phyloP scores from a whole-genome alignment of 2,329 filamentous ascomycete genomes.

The Colletotrichum orbiculare region DNA sequence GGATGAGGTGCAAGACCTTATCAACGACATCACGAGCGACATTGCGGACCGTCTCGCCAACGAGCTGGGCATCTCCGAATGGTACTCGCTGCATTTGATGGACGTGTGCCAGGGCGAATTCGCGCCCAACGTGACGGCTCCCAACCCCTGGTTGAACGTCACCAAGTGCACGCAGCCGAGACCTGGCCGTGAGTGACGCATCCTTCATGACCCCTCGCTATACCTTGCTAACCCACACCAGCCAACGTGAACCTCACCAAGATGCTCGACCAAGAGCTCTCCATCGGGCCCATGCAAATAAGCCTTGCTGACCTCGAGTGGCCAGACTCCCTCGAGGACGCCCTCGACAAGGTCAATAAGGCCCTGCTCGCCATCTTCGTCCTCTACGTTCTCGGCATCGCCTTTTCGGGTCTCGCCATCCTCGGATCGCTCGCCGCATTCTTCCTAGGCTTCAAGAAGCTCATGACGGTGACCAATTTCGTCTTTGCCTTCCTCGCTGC shows the following conservation, averaged over 20 bases:
- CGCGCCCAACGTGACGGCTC: conserved; percentile 54
- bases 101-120: conserved; percentile 59
- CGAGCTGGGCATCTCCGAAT: conserved; percentile 59
- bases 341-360: conserved; percentile 61
- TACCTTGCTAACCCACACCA: conserved; percentile 34
- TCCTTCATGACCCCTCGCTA: not conserved
- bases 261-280: conserved; percentile 58
- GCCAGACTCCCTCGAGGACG: conserved; percentile 55
- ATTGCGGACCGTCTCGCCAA: conserved; percentile 53
- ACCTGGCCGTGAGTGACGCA: conserved; percentile 49
- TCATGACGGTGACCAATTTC: conserved; percentile 49
- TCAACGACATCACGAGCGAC: conserved; percentile 54
- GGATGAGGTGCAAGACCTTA: conserved; percentile 44
- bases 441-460: conserved; percentile 43
- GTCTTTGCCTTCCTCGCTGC: conserved; percentile 49
- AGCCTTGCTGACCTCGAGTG: conserved; percentile 58
- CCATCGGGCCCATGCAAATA: conserved; percentile 56
- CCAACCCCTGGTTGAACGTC: conserved; percentile 52
- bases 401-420: conserved; percentile 56
- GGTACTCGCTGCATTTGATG: conserved; percentile 64
- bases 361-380: conserved; percentile 61
- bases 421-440: conserved; percentile 51
- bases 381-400: conserved; percentile 58
- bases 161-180: conserved; percentile 56
- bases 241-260: conserved; percentile 58